A percentile compares a stretch with the other conserved stretches of the same genome.
Evolutionary conservation across 192 early-diverging fungal species (phyloP).

Genomic region (Linnemannia schmuckeri): DNA sequence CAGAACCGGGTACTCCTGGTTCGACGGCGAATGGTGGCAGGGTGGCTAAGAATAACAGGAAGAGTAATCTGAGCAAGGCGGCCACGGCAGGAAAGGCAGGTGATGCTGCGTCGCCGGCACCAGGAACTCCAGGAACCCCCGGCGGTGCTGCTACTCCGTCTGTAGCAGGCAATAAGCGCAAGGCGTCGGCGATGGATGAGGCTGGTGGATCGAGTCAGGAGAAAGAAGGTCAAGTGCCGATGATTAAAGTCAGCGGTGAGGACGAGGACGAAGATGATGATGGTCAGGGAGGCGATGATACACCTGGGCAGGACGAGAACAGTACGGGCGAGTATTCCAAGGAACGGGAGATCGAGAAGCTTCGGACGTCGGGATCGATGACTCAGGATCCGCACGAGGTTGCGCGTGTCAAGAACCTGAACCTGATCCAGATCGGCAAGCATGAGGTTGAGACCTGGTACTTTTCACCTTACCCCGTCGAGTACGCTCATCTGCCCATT

Average conservation of each 20-base stretch:
- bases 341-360: slow-evolving; percentile 96
- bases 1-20: slow-evolving; percentile 57
- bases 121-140: slow-evolving; percentile 59
- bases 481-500: slow-evolving; percentile 81
- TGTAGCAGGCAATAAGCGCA: slow-evolving; percentile 42
- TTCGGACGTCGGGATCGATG: slow-evolving; percentile 94
- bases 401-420: slow-evolving; percentile 95
- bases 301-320: slow-evolving; percentile 21
- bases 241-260: slow-evolving; percentile 18
- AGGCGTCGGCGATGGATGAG: slow-evolving; percentile 49
- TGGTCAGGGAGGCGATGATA: slow-evolving; percentile 17
- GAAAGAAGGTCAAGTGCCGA: slow-evolving; percentile 8
- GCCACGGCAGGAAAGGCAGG: slow-evolving; percentile 64
- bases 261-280: slow-evolving; percentile 45
- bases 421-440: slow-evolving; percentile 92
- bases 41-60: slow-evolving; percentile 45
- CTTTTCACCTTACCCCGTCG: slow-evolving; percentile 96
- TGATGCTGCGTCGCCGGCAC: slow-evolving; percentile 40
- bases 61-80: slow-evolving; percentile 54
- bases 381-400: slow-evolving; percentile 96
- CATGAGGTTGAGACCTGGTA: slow-evolving; percentile 98
- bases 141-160: slow-evolving; percentile 12
- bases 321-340: slow-evolving; percentile 80
- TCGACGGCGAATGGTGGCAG: slow-evolving; percentile 54
- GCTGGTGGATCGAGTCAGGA: slow-evolving; percentile 20